phyloP scores from a whole-genome alignment of 73 alveolate genomes.

The Symbiodinium pilosum region DNA sequence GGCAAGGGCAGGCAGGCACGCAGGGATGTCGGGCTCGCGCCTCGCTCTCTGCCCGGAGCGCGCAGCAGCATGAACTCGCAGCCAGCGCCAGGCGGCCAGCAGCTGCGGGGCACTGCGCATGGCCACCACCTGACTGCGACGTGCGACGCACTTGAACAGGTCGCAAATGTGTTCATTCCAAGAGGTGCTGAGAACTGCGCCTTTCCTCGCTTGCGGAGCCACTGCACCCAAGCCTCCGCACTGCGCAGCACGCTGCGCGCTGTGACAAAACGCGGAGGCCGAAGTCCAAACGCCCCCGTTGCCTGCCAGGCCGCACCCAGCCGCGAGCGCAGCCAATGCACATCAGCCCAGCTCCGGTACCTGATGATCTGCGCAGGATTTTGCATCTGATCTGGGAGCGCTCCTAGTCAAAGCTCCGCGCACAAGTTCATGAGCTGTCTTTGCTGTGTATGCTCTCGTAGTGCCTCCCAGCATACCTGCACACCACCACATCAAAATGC shows the following conservation, averaged over 20 bases:
- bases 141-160: neutral
- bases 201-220: constrained; percentile 64
- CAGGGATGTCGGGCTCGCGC: neutral
- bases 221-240: constrained; percentile 23
- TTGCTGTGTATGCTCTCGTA: neutral
- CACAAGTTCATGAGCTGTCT: neutral
- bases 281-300: neutral
- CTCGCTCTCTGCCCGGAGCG: neutral
- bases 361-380: neutral
- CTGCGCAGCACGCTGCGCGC: neutral
- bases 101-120: constrained; percentile 66
- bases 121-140: constrained; percentile 26
- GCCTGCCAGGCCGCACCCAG: constrained; percentile 76
- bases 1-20: no score
- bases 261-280: neutral
- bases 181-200: neutral
- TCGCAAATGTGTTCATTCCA: no score
- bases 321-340: constrained; percentile 69
- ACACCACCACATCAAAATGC: no score
- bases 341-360: constrained; percentile 58
- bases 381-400: neutral
- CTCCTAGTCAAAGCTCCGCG: no score
- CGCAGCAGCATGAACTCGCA: constrained; percentile 66
- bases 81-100: constrained; percentile 89
- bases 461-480: neutral